Percentiles rank a stretch among this genome's conserved stretches.
These are phyloP conservation scores for Globisporangium paroecandrum DNA, from an alignment of 352 stramenopile genomes.

Conservation along the genomic window DNA sequence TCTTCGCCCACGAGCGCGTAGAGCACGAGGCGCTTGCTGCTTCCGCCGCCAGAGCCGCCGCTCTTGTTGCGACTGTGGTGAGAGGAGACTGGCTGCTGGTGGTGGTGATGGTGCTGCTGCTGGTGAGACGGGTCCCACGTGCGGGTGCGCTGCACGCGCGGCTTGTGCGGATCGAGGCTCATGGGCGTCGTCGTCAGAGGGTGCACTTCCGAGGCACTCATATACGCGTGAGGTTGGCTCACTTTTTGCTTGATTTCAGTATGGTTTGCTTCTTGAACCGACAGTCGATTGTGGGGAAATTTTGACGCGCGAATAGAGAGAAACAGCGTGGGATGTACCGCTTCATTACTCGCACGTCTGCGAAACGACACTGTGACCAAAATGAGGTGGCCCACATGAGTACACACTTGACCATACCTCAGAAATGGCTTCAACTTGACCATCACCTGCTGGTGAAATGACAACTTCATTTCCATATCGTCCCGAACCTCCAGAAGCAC, in stretches of 20 bases:
- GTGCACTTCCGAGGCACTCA: slow-evolving; percentile 27
- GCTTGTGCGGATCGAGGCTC: slow-evolving; percentile 20
- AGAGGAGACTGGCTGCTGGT: slow-evolving; percentile 4
- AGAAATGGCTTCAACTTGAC: slow-evolving; percentile 4
- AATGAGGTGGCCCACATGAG: background rate
- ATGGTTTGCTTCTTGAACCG: background rate
- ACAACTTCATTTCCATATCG: too few species aligned
- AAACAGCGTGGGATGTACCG: background rate
- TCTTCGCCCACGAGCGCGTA: slow-evolving; percentile 70
- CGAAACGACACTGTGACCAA: slow-evolving; percentile 2
- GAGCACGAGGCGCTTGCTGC: slow-evolving; percentile 36
- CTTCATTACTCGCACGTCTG: background rate
- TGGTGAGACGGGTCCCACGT: slow-evolving; percentile 14
- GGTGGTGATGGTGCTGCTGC: background rate
- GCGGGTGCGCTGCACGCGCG: slow-evolving; percentile 21
- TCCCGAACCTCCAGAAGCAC: too few species aligned
- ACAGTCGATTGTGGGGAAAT: background rate
- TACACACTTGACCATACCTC: too few species aligned
- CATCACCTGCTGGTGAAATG: background rate
- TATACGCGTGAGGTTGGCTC: slow-evolving; percentile 1
- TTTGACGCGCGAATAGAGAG: slow-evolving; percentile 12
- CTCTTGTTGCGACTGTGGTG: slow-evolving; percentile 8
- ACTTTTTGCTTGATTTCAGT: background rate
- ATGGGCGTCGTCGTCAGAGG: slow-evolving; percentile 20
- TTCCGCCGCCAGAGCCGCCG: background rate